phyloP scores from a whole-genome alignment of 2,329 filamentous ascomycete species.

The Aspergillus hiratsukae region DNA sequence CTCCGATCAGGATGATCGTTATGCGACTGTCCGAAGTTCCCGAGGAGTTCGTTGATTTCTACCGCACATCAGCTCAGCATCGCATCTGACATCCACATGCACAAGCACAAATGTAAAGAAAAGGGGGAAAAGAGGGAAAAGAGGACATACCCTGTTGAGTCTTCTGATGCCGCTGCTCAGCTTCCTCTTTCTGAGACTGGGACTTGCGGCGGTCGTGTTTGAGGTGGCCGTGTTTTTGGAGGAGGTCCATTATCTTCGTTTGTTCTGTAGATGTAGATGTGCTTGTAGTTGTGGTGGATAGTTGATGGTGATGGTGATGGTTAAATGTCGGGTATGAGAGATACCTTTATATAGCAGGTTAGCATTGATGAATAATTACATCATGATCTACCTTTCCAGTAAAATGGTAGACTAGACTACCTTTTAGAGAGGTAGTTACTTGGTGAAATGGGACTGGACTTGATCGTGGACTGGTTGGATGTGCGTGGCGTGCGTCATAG shows the following conservation, averaged over 20 bases:
- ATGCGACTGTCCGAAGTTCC: conserved; percentile 9
- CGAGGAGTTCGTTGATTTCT: conserved; percentile 59
- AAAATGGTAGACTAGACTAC: no score
- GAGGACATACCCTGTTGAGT: conserved; percentile 7
- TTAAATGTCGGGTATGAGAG: background rate
- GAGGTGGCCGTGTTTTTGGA: conserved; percentile 12
- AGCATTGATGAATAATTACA: background rate
- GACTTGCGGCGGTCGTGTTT: conserved; percentile 7
- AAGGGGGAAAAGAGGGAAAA: no score
- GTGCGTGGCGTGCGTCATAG: background rate
- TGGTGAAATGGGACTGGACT: no score
- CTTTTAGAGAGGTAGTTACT: no score
- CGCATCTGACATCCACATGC: no score
- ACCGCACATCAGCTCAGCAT: conserved; percentile 21
- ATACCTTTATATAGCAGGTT: background rate
- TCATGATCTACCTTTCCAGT: background rate
- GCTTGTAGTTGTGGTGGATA: background rate
- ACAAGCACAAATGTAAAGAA: no score
- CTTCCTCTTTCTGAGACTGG: background rate
- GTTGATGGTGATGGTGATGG: background rate
- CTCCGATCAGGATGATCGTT: conserved; percentile 14
- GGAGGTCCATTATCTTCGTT: conserved; percentile 11
- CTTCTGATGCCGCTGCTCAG: background rate
- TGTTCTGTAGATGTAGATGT: background rate
- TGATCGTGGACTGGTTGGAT: background rate